These are phyloP conservation scores for Podospora anserina DNA, from an alignment of 495 filamentous ascomycete genomes.

Conservation along the genomic window DNA sequence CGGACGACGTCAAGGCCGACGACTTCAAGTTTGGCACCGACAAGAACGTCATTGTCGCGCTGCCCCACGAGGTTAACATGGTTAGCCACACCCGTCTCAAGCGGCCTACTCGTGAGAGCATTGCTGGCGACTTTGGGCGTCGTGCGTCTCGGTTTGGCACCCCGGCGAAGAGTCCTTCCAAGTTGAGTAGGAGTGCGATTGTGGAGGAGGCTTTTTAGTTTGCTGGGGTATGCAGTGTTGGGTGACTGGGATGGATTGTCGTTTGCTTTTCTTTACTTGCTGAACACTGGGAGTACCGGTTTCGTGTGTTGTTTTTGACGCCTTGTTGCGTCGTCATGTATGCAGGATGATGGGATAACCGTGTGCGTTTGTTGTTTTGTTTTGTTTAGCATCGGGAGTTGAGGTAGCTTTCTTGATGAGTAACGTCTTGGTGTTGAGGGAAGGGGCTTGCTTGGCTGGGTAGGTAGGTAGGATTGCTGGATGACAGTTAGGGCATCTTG, in stretches of 20 bases:
- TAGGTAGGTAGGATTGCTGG: too few relatives aligned
- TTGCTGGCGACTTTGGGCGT: conserved; percentile 52
- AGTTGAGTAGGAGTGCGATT: conserved; percentile 70
- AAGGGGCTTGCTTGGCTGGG: neutral
- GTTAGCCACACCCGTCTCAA: conserved; percentile 79
- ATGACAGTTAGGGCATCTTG: neutral
- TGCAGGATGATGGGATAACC: neutral
- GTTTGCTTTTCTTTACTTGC: neutral
- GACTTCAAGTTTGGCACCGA: conserved; percentile 97
- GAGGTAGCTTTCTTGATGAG: conserved; percentile 2
- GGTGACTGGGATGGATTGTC: neutral
- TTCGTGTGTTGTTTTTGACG: neutral
- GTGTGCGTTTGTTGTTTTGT: neutral
- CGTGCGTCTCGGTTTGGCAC: neutral
- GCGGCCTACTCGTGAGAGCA: conserved; percentile 89
- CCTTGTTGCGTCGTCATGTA: neutral
- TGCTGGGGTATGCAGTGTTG: neutral
- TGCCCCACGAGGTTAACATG: conserved; percentile 98
- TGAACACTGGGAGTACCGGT: neutral
- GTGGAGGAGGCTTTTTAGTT: conserved; percentile 40
- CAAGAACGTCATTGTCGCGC: conserved; percentile 94
- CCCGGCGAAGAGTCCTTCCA: conserved; percentile 51
- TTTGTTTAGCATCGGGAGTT: neutral
- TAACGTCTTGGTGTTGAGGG: neutral
- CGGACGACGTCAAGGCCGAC: conserved; percentile 94